These are phyloP conservation scores for Colletotrichum salicis DNA, from an alignment of 2,329 filamentous ascomycete species.

Conservation along the genomic window DNA sequence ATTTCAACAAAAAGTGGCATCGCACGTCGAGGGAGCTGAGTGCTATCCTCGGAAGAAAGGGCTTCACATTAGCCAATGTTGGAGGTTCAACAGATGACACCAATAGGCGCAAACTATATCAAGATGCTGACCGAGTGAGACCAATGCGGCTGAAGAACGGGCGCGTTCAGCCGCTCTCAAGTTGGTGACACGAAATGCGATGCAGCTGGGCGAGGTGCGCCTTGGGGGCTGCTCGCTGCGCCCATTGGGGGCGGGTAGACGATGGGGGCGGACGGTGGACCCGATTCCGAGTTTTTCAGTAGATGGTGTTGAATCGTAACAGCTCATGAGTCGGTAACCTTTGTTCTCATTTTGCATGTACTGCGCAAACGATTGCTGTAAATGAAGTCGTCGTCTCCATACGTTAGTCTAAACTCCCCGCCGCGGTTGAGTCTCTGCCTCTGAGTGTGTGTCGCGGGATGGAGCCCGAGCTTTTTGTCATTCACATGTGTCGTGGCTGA, in stretches of 20 bases:
- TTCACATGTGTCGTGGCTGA: constrained; percentile 32
- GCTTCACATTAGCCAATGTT: background rate
- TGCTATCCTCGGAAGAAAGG: background rate
- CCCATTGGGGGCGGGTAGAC: background rate
- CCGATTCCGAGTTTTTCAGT: background rate
- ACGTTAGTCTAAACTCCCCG: too few relatives aligned
- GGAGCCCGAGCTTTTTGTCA: constrained; percentile 24
- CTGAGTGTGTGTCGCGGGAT: background rate
- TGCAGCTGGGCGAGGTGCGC: background rate
- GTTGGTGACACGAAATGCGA: background rate
- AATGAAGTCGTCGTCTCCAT: background rate
- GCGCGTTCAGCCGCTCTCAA: constrained; percentile 16
- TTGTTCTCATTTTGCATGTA: background rate
- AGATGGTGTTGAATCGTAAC: background rate
- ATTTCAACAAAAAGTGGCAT: background rate
- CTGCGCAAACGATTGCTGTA: background rate
- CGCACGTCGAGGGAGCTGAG: background rate
- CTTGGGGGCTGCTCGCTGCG: background rate
- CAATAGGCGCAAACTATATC: background rate
- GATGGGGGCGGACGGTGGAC: background rate
- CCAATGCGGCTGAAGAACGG: constrained; percentile 12
- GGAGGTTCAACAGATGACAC: background rate
- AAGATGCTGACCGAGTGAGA: constrained; percentile 16
- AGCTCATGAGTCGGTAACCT: background rate
- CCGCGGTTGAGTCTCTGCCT: background rate